These are phyloP conservation scores for Pyrenophora seminiperda DNA, from an alignment of 2,329 filamentous ascomycete genomes.

Conservation along the genomic window DNA sequence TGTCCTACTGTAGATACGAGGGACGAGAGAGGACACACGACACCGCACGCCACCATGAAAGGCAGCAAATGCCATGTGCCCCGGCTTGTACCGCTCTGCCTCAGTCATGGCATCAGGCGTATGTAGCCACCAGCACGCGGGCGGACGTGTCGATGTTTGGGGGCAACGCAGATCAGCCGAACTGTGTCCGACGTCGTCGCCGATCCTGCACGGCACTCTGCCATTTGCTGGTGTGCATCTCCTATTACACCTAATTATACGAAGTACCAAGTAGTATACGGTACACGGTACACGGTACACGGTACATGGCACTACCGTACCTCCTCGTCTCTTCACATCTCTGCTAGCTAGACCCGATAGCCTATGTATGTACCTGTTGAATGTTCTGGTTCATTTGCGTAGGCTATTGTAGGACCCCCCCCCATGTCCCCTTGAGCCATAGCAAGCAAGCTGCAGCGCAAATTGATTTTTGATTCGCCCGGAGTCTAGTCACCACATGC, in stretches of 20 bases:
- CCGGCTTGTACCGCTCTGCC: slow-evolving; percentile 6
- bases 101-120: background rate
- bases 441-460: slow-evolving; percentile 7
- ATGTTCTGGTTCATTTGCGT: slow-evolving; percentile 40
- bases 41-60: background rate
- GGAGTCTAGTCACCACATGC: slow-evolving; percentile 16
- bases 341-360: slow-evolving; percentile 5
- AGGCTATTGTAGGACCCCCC: slow-evolving; percentile 28
- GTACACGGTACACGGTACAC: no score
- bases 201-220: slow-evolving; percentile 7
- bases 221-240: background rate
- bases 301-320: no score
- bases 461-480: slow-evolving; percentile 5
- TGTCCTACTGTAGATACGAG: background rate
- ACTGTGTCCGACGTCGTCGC: slow-evolving; percentile 10
- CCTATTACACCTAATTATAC: no score
- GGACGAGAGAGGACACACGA: background rate
- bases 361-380: no score
- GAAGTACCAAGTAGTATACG: no score
- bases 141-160: slow-evolving; percentile 4
- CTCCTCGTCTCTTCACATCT: no score
- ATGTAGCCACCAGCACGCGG: background rate
- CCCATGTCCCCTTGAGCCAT: no score
- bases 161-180: slow-evolving; percentile 15
- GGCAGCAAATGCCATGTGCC: background rate